A percentile compares a stretch with the other conserved stretches of the same genome.
phyloP scores from a whole-genome alignment of 1,139 yeast genomes.

The Groenewaldozyma sp. region DNA sequence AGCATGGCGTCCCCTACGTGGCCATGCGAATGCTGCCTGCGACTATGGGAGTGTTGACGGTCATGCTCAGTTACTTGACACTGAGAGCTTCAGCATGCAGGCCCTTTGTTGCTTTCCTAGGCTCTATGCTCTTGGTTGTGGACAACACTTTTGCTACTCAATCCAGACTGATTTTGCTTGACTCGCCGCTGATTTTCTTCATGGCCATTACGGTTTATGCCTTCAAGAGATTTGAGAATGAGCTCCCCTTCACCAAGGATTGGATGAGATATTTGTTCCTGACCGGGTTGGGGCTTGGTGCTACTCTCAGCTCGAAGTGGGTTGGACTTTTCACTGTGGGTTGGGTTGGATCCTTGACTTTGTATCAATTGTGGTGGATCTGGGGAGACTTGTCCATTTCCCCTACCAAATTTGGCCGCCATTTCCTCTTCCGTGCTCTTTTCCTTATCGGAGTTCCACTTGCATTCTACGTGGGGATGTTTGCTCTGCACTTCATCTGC shows the following conservation, averaged over 20 bases:
- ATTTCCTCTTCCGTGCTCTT: conserved; percentile 47
- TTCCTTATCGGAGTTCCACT: conserved; percentile 63
- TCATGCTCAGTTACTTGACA: conserved; percentile 68
- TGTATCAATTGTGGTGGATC: conserved; percentile 76
- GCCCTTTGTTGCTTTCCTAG: conserved; percentile 59
- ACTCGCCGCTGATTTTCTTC: conserved; percentile 84
- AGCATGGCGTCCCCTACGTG: conserved; percentile 74
- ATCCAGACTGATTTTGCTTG: conserved; percentile 81
- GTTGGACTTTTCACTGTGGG: conserved; percentile 91
- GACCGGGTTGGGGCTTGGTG: conserved; percentile 77
- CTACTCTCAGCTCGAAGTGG: conserved; percentile 89
- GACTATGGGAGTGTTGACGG: conserved; percentile 68
- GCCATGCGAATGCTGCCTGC: conserved; percentile 87
- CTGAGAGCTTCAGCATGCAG: conserved; percentile 82
- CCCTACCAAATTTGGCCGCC: conserved; percentile 40
- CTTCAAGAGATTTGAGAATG: conserved; percentile 71
- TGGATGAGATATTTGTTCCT: conserved; percentile 69
- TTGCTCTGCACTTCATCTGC: conserved; percentile 68
- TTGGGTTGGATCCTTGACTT: conserved; percentile 77
- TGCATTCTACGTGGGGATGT: conserved; percentile 58
- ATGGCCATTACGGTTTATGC: conserved; percentile 80
- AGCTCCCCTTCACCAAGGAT: conserved; percentile 54
- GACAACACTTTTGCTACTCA: conserved; percentile 87
- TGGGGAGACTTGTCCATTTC: conserved; percentile 76
- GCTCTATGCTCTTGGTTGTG: conserved; percentile 57